These are phyloP conservation scores for Plasmopara viticola DNA, from an alignment of 352 stramenopile species.

Conservation along the genomic window DNA sequence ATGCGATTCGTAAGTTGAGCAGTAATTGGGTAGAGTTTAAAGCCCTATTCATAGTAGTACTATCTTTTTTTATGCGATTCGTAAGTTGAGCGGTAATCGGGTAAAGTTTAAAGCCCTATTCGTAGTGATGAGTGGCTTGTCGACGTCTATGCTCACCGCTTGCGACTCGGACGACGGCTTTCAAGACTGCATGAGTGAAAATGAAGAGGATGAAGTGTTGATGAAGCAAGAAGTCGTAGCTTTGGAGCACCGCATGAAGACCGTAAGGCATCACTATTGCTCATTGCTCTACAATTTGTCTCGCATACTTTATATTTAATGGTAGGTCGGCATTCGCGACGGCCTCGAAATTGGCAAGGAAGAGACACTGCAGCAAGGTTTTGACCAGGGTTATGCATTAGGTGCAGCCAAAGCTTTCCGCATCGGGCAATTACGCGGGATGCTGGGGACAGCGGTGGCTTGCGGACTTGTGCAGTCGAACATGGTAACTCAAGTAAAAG, in stretches of 20 bases:
- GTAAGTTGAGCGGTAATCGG: no score
- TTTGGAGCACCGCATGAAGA: constrained; percentile 53
- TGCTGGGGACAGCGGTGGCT: constrained; percentile 25
- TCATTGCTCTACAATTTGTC: not conserved
- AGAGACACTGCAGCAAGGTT: constrained; percentile 60
- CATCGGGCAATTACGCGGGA: constrained; percentile 43
- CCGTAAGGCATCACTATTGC: constrained; percentile 24
- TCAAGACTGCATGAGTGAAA: constrained; percentile 51
- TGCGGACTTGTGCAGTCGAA: constrained; percentile 18
- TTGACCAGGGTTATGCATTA: constrained; percentile 46
- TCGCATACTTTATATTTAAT: constrained; percentile 13
- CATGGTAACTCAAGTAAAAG: constrained; percentile 3
- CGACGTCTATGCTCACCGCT: not conserved
- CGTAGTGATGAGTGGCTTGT: not conserved
- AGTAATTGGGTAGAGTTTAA: no score
- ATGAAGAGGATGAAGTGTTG: constrained; percentile 41
- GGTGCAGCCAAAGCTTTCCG: constrained; percentile 34
- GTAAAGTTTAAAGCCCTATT: no score
- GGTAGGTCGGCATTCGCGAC: constrained; percentile 56
- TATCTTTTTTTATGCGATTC: no score
- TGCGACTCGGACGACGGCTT: constrained; percentile 53
- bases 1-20: no score
- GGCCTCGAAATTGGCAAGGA: constrained; percentile 69
- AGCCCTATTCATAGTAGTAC: no score
- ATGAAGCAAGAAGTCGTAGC: constrained; percentile 44